These are phyloP conservation scores for Fusarium verrucosum DNA, from an alignment of 2,329 filamentous ascomycete genomes.

Conservation along the genomic window DNA sequence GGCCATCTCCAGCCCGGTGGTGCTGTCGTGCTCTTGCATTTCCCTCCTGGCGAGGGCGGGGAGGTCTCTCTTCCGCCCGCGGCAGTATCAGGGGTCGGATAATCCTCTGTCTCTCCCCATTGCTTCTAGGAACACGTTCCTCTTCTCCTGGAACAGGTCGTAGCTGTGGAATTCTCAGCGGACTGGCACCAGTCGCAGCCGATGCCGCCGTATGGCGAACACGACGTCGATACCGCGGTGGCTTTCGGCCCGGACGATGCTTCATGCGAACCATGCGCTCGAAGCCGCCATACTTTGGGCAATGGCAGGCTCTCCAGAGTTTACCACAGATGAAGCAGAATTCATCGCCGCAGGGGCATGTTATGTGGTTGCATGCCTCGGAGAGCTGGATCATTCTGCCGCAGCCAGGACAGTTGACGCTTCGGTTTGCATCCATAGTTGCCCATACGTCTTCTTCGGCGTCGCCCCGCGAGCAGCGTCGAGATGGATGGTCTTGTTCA, in stretches of 20 bases:
- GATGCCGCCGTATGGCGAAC: background rate
- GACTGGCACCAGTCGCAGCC: background rate
- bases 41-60: too few relatives aligned
- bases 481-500: conserved; percentile 11
- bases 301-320: conserved; percentile 53
- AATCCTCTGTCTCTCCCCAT: background rate
- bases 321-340: conserved; percentile 62
- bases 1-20: too few relatives aligned
- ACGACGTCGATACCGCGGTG: conserved; percentile 24
- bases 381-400: conserved; percentile 32
- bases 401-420: conserved; percentile 40
- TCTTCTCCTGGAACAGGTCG: conserved; percentile 17
- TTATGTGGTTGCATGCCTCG: conserved; percentile 43
- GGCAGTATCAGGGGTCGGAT: background rate
- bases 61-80: background rate
- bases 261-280: conserved; percentile 17
- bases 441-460: conserved; percentile 38
- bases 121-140: background rate
- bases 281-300: conserved; percentile 28
- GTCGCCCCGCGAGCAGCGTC: conserved; percentile 16
- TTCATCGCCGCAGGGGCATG: conserved; percentile 56
- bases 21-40: too few relatives aligned
- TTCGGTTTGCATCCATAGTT: conserved; percentile 36
- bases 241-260: conserved; percentile 30
- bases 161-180: conserved; percentile 26